Conservation (phyloP, 148 eudicot species). For the Vaccinium myrtillus region DNA sequence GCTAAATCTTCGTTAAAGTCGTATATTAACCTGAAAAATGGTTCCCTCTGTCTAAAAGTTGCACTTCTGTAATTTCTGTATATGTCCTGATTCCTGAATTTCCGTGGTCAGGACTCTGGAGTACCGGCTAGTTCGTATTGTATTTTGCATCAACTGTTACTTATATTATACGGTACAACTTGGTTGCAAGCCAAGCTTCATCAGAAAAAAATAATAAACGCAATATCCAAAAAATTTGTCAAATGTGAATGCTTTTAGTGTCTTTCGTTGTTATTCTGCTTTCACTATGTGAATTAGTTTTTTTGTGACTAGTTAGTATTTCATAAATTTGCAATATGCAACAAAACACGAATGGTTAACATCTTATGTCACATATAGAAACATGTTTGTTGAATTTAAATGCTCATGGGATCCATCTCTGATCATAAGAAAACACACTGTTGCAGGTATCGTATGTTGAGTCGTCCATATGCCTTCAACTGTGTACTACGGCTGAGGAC, state of each 20-base stretch:
- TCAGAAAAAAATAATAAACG: background rate
- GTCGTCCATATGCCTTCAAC: slow-evolving; percentile 95
- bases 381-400: background rate
- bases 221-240: background rate
- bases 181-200: background rate
- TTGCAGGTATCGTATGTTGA: slow-evolving; percentile 91
- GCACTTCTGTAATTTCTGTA: background rate
- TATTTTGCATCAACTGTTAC: background rate
- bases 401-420: slow-evolving; percentile 6
- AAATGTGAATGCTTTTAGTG: background rate
- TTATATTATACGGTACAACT: background rate
- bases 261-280: background rate
- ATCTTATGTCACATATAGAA: background rate
- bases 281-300: background rate
- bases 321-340: background rate
- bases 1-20: background rate
- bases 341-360: background rate
- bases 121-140: background rate
- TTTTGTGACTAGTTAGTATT: background rate
- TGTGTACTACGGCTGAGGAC: slow-evolving; percentile 86
- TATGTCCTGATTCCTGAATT: background rate
- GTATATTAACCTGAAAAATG: background rate
- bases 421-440: slow-evolving; percentile 11
- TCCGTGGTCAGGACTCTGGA: background rate
- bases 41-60: slow-evolving; percentile 4